Conservation (phyloP, 805 yeast species). For the Monosporozyma yasuniensis region DNA sequence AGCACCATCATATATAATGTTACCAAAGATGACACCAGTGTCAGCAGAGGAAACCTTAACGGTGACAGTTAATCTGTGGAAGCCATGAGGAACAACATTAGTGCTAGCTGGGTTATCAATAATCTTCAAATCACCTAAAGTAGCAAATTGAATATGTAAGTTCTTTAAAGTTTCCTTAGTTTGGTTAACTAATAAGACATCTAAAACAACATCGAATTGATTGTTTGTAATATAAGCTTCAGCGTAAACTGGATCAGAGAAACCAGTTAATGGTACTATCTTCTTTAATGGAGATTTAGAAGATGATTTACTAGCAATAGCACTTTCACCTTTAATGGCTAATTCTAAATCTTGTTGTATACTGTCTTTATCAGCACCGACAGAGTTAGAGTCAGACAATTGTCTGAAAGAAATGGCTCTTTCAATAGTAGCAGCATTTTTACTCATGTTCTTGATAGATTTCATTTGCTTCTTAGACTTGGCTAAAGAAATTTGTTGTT, state of each 20-base stretch:
- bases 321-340: constrained; percentile 36
- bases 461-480: constrained; percentile 49
- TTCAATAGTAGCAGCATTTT: constrained; percentile 68
- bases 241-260: constrained; percentile 95
- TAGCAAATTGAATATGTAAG: constrained; percentile 88
- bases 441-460: constrained; percentile 48
- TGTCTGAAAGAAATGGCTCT: constrained; percentile 74
- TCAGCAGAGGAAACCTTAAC: constrained; percentile 94
- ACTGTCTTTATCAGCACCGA: constrained; percentile 33
- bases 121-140: constrained; percentile 91
- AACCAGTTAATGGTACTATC: constrained; percentile 93
- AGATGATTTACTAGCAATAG: constrained; percentile 45
- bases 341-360: constrained; percentile 52
- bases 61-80: constrained; percentile 81
- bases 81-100: constrained; percentile 95
- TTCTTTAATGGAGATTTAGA: constrained; percentile 74
- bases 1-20: constrained; percentile 91
- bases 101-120: constrained; percentile 84
- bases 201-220: constrained; percentile 91
- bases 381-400: constrained; percentile 42
- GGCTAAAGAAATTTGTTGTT: constrained; percentile 52
- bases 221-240: constrained; percentile 95
- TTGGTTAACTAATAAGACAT: constrained; percentile 89
- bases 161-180: constrained; percentile 86
- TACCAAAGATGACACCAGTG: constrained; percentile 96